Conservation (phyloP, 2,329 filamentous ascomycete species). For the Phyllosticta paracitricarpa region DNA sequence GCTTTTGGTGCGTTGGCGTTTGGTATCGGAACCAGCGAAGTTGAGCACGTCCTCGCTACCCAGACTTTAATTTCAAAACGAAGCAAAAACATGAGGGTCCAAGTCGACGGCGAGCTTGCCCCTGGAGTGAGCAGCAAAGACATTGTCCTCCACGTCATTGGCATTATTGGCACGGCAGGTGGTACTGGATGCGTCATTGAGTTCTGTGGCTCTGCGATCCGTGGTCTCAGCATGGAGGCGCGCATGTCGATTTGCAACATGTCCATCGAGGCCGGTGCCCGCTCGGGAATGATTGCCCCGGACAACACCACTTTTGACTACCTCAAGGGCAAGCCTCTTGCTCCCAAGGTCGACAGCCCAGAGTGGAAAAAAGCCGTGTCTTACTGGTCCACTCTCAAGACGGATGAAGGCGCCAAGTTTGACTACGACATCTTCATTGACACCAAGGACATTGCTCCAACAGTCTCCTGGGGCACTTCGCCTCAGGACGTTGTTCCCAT, state of each 20-base stretch:
- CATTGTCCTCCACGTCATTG: conserved; percentile 85
- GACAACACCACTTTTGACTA: conserved; percentile 93
- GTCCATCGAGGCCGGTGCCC: conserved; percentile 92
- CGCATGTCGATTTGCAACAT: conserved; percentile 99
- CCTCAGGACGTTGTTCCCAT: conserved; percentile 96
- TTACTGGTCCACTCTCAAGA: conserved; percentile 81
- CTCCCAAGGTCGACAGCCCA: conserved; percentile 70
- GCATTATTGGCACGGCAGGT: conserved; percentile 86
- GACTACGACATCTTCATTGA: conserved; percentile 86
- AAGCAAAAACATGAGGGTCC: conserved; percentile 98
- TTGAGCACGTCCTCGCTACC: conserved; percentile 95
- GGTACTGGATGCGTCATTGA: conserved; percentile 93
- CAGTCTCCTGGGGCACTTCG: conserved; percentile 92
- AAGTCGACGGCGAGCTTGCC: conserved; percentile 82
- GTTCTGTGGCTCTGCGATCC: conserved; percentile 92
- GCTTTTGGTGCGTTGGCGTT: conserved; percentile 92
- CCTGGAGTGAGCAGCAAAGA: conserved; percentile 96
- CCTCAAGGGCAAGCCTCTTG: conserved; percentile 80
- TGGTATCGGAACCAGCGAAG: conserved; percentile 95
- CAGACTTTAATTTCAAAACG: conserved; percentile 90
- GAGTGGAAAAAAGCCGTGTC: conserved; percentile 83
- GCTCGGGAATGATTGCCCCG: conserved; percentile 93
- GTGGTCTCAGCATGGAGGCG: conserved; percentile 84
- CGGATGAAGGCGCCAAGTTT: conserved; percentile 80
- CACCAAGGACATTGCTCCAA: conserved; percentile 85